Conservation (phyloP, 345 rosid genomes). For the Salix caprea region DNA sequence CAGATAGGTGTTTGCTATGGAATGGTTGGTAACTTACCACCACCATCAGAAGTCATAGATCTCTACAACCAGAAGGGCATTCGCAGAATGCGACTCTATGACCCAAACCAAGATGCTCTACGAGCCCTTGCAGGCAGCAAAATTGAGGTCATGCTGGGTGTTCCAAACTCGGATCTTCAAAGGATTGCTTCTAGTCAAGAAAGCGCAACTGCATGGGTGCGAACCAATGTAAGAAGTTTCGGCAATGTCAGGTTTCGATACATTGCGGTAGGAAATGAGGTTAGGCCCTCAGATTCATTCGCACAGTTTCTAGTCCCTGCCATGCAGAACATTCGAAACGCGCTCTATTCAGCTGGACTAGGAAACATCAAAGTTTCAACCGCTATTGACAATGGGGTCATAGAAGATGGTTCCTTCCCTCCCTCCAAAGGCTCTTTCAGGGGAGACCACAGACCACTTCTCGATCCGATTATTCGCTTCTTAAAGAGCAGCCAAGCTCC, state of each 20-base stretch:
- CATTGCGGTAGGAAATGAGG: conserved; percentile 42
- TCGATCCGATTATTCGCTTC: conserved; percentile 35
- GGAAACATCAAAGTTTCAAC: conserved; percentile 46
- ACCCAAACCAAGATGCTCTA: conserved; percentile 27
- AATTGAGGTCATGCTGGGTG: conserved; percentile 37
- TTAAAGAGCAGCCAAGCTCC: conserved; percentile 31
- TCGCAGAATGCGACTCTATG: conserved; percentile 46
- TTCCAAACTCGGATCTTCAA: conserved; percentile 29
- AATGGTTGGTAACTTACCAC: conserved; percentile 42
- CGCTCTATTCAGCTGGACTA: conserved; percentile 30
- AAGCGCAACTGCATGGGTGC: conserved; percentile 39
- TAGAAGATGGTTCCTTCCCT: conserved; percentile 22
- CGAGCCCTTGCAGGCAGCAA: conserved; percentile 32
- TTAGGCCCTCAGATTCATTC: conserved; percentile 19
- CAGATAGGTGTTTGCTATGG: conserved; percentile 25
- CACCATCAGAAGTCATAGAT: conserved; percentile 39
- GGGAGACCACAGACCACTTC: conserved; percentile 7
- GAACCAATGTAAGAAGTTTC: conserved; percentile 26
- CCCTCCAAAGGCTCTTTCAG: conserved; percentile 40
- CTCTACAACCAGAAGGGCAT: conserved; percentile 46
- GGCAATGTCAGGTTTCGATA: conserved; percentile 12
- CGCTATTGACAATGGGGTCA: conserved; percentile 24
- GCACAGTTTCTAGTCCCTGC: conserved; percentile 37
- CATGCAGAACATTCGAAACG: conserved; percentile 27
- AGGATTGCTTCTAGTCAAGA: conserved; percentile 36